Conservation (phyloP, 345 rosid species). For the Euphorbia peplus region DNA sequence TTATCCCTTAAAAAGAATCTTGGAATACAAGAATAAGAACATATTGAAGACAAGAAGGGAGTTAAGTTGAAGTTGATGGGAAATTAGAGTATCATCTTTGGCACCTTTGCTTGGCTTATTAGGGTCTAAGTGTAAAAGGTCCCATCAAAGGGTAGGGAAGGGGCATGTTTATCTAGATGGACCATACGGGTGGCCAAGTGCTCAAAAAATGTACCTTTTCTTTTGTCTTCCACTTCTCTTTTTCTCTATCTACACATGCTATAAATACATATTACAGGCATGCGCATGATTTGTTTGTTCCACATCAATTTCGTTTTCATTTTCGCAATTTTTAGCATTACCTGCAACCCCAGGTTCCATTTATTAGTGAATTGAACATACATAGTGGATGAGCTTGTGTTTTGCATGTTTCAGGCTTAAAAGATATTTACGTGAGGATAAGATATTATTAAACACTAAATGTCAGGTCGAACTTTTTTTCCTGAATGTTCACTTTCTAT, state of each 20-base stretch:
- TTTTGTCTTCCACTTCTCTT: not conserved
- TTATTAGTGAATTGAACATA: no score
- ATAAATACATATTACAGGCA: not conserved
- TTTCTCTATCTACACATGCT: slow-evolving; percentile 11
- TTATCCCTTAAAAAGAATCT: slow-evolving; percentile 19
- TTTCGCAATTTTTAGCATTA: no score
- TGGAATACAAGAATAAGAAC: slow-evolving; percentile 24
- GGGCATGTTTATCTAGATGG: slow-evolving; percentile 27
- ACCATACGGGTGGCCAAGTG: slow-evolving; percentile 25
- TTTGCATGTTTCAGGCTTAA: no score
- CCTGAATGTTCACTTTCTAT: no score
- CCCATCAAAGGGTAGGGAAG: slow-evolving; percentile 15
- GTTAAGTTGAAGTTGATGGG: slow-evolving; percentile 22
- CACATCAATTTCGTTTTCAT: slow-evolving; percentile 1
- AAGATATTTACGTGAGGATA: no score
- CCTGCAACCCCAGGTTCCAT: no score
- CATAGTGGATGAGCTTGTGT: no score
- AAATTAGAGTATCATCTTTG: slow-evolving; percentile 17
- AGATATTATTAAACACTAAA: no score
- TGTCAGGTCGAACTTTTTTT: no score
- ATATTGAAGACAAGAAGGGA: slow-evolving; percentile 41
- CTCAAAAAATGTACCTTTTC: not conserved
- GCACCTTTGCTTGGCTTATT: slow-evolving; percentile 32
- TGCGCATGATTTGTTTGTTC: slow-evolving; percentile 8
- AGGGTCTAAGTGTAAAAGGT: slow-evolving; percentile 21